These are phyloP conservation scores for Syzygium jambos DNA, from an alignment of 345 rosid species.

Conservation along the genomic window DNA sequence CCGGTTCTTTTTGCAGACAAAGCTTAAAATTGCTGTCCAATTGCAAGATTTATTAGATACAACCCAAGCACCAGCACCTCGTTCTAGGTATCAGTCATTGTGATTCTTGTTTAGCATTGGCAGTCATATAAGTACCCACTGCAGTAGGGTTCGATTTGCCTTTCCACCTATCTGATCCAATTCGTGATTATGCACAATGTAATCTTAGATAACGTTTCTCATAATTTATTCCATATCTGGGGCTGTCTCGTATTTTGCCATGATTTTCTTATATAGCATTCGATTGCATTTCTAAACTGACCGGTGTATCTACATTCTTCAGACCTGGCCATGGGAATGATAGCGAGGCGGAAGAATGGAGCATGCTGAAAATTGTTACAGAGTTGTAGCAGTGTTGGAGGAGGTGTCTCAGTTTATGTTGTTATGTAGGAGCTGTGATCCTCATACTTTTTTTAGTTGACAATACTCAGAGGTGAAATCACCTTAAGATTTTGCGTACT, in stretches of 20 bases:
- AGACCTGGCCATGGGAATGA: not conserved
- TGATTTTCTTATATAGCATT: not conserved
- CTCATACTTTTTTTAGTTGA: not conserved
- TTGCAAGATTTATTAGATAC: not conserved
- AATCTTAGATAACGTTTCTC: not conserved
- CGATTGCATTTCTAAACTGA: not conserved
- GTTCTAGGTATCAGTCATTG: not conserved
- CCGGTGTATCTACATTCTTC: not conserved
- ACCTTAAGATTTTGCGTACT: not conserved
- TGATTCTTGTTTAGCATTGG: not conserved
- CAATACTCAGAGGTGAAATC: not conserved
- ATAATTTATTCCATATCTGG: not conserved
- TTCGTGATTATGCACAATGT: not conserved
- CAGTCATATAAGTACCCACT: not conserved
- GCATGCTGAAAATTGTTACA: not conserved
- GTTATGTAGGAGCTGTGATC: not conserved
- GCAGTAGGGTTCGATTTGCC: not conserved
- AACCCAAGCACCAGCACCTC: not conserved
- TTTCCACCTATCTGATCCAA: not conserved
- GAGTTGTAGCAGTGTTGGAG: not conserved
- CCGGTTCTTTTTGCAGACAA: not conserved
- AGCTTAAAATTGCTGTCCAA: not conserved
- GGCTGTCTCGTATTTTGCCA: not conserved
- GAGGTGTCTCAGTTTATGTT: not conserved
- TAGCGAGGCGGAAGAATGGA: not conserved